These are phyloP conservation scores for Mucuna pruriens DNA, from an alignment of 306 rosid genomes.

Conservation along the genomic window DNA sequence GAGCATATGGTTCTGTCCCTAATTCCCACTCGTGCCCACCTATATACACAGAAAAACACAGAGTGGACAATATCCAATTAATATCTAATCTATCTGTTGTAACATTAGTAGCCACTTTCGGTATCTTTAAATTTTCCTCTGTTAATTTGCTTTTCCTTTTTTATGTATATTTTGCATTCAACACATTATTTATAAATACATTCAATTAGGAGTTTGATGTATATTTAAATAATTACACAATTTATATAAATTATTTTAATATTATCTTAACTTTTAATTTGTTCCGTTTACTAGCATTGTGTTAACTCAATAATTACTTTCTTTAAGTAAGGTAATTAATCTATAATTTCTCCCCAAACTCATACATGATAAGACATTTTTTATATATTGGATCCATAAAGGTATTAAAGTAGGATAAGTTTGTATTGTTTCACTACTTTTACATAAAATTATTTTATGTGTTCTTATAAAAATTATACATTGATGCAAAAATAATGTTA, in stretches of 20 bases:
- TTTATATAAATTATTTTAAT: too few relatives aligned
- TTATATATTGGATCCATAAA: slow-evolving; percentile 7
- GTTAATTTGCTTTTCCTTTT: neutral
- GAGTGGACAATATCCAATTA: slow-evolving; percentile 38
- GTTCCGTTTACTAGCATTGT: neutral
- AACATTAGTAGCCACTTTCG: slow-evolving; percentile 20
- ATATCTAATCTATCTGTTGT: slow-evolving; percentile 10
- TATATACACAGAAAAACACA: neutral
- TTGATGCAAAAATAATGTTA: too few relatives aligned
- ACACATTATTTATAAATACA: neutral
- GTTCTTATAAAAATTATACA: too few relatives aligned
- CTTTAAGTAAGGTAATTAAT: neutral
- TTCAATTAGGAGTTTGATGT: neutral
- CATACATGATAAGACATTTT: neutral
- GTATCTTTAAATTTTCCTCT: neutral
- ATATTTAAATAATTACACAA: neutral
- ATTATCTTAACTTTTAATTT: too few relatives aligned
- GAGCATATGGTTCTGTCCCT: slow-evolving; percentile 61
- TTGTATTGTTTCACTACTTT: too few relatives aligned
- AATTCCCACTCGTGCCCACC: slow-evolving; percentile 46
- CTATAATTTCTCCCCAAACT: slow-evolving; percentile 7
- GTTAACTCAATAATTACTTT: neutral
- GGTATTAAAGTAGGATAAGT: neutral
- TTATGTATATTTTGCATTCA: neutral
- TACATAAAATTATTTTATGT: too few relatives aligned